phyloP scores from a whole-genome alignment of 768 basidiomycete genomes.

The Lactarius akahatsu region DNA sequence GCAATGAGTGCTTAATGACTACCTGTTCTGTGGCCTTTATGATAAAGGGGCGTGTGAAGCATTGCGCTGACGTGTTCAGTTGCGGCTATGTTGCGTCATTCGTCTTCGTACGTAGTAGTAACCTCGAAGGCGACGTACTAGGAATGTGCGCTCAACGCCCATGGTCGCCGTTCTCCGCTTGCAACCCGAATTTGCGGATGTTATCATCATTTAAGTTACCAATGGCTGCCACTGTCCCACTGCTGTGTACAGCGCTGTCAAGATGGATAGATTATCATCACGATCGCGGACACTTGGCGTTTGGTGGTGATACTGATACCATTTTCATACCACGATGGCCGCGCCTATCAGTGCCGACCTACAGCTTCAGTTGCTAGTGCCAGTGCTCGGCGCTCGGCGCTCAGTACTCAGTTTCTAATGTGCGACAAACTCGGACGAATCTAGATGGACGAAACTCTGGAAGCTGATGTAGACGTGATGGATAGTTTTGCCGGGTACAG shows the following conservation, averaged over 20 bases:
- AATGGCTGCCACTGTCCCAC: background rate
- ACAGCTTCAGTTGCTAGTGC: background rate
- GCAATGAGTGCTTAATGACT: background rate
- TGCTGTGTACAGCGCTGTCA: background rate
- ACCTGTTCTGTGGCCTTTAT: background rate
- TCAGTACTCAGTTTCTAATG: background rate
- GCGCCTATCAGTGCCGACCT: background rate
- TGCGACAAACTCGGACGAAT: constrained; percentile 1
- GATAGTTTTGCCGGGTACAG: background rate
- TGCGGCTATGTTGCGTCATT: background rate
- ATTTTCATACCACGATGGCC: background rate
- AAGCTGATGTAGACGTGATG: background rate
- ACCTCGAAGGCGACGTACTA: background rate
- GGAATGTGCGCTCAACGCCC: background rate
- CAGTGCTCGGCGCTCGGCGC: background rate
- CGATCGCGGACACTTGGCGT: background rate
- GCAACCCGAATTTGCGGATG: background rate
- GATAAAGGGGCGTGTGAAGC: background rate
- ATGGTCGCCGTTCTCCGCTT: background rate
- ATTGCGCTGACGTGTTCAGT: background rate
- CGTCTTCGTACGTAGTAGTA: background rate
- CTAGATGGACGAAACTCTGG: background rate
- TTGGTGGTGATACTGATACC: background rate
- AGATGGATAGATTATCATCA: background rate
- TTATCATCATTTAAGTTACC: background rate